A percentile compares a stretch with the other conserved stretches of the same genome.
phyloP scores from a whole-genome alignment of 163 green algal species.

The Coccomyxa subellipsoidea region DNA sequence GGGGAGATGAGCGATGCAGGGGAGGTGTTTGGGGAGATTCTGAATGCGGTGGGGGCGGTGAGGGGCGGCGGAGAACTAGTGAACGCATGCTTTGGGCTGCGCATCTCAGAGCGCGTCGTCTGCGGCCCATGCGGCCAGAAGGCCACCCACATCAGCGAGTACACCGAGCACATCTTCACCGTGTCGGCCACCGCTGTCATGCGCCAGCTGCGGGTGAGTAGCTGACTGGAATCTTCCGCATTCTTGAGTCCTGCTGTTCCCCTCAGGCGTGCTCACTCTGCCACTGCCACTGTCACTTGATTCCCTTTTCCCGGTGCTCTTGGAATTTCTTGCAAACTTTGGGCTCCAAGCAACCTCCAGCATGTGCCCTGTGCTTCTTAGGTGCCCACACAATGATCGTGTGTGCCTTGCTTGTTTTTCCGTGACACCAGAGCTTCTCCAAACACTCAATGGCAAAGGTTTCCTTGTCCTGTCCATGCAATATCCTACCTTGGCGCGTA shows the following conservation, averaged over 20 bases:
- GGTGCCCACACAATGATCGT: no score
- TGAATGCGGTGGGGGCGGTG: conserved; percentile 19
- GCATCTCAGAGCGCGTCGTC: conserved; percentile 38
- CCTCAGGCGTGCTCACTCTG: neutral
- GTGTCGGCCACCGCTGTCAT: conserved; percentile 6
- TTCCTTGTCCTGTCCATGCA: no score
- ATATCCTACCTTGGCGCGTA: no score
- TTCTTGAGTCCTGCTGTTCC: neutral
- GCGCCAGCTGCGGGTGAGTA: neutral
- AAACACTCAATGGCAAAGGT: no score
- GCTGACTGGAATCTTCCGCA: no score
- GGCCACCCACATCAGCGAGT: conserved; percentile 41
- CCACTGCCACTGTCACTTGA: neutral
- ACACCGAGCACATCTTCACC: conserved; percentile 52
- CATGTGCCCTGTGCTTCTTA: no score
- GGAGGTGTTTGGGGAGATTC: conserved; percentile 61
- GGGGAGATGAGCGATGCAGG: conserved; percentile 74
- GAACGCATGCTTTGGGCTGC: conserved; percentile 47
- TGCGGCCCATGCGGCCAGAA: conserved; percentile 32
- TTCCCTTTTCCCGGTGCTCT: no score
- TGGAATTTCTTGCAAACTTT: no score
- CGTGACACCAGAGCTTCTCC: no score
- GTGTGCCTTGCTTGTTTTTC: no score
- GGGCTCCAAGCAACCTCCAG: no score
- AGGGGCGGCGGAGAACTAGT: conserved; percentile 30